Base-by-base conservation (phyloP, 2,329 filamentous ascomycete species). In the Penicillium sp. region DNA sequence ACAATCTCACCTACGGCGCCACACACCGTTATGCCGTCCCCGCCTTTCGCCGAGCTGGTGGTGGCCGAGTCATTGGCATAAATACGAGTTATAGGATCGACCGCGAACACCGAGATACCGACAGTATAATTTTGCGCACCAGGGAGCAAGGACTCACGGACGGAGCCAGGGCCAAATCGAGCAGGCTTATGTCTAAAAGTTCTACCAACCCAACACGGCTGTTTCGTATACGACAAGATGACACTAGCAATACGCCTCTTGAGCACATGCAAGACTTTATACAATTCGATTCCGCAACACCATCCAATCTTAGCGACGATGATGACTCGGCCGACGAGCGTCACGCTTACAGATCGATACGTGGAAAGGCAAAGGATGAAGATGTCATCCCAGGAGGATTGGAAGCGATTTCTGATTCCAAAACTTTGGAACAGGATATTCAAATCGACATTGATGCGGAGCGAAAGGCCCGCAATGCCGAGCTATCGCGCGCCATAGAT, bases 11-110 rank as follows among this genome's bases (percentile, higher is more conserved):
- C 24, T 96, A 91, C 66, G 88, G 88, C 1, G 79, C 81, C 25
- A 78, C 87, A 33, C 83, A 95, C 65, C 81, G 81, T 31, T 87
- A 87, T 56, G 80, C 79, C 46, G 72, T 95, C 9, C 89, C 90
- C 0, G 61, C 71, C 2, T 96, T 95, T 64, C 78, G 78, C 53
- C 83, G 89, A 5, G 73, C 74, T 53, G 88, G 89, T 12, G 74
- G 75, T 47, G 89, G 89, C 2, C 78, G 77, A 49, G 74, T 96
- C 1, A 68, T 97, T 10, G 92, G 91, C 0, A 73, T 85, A 0
- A 66, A 75, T 1, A 72, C 73, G 2, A 75, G 77, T 39, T 74
- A 85, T 49, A 80, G 79, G 49, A 87, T 95, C 50, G 83, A 92
- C 61, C 79, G 81, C 33, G 79, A 84, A 40, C 76, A 80, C 42